These are phyloP conservation scores for Piloderma croceum DNA, from an alignment of 768 basidiomycete species.

Conservation along the genomic window DNA sequence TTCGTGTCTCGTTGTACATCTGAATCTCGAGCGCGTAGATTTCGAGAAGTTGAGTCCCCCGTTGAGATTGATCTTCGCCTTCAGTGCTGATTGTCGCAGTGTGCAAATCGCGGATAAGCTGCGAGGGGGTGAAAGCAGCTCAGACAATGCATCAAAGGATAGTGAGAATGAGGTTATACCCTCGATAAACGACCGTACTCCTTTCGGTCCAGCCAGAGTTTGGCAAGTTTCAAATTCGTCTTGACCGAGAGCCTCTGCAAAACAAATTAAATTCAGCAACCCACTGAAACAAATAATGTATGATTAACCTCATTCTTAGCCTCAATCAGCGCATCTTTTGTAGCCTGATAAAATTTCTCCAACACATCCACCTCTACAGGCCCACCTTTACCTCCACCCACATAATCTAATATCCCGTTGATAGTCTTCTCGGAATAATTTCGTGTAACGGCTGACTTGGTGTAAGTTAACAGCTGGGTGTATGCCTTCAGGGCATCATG, in stretches of 20 bases:
- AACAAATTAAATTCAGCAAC: constrained; percentile 4
- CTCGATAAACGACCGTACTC: constrained; percentile 82
- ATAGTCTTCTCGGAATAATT: constrained; percentile 98
- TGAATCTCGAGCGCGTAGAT: constrained; percentile 98
- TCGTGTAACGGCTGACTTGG: constrained; percentile 90
- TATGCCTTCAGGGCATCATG: constrained; percentile 84
- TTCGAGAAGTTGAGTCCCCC: constrained; percentile 90
- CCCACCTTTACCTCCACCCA: constrained; percentile 83
- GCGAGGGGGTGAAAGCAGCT: neutral
- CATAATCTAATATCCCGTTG: constrained; percentile 97
- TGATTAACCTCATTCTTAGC: constrained; percentile 87
- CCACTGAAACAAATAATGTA: neutral
- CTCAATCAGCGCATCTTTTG: constrained; percentile 83
- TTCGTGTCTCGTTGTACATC: constrained; percentile 96
- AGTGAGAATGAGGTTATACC: constrained; percentile 37
- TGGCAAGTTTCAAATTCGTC: constrained; percentile 94
- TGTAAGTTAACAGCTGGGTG: constrained; percentile 81
- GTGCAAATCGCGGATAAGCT: constrained; percentile 80
- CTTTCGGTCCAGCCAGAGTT: constrained; percentile 92
- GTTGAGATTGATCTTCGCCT: constrained; percentile 82
- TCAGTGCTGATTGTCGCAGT: constrained; percentile 57
- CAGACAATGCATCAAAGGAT: neutral
- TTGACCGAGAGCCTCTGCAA: constrained; percentile 84
- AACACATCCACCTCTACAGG: constrained; percentile 77
- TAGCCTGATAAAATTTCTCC: constrained; percentile 93